Evolutionary conservation across 331 rosid genomes (phyloP).

Genomic region (Prunus yedoensis): DNA sequence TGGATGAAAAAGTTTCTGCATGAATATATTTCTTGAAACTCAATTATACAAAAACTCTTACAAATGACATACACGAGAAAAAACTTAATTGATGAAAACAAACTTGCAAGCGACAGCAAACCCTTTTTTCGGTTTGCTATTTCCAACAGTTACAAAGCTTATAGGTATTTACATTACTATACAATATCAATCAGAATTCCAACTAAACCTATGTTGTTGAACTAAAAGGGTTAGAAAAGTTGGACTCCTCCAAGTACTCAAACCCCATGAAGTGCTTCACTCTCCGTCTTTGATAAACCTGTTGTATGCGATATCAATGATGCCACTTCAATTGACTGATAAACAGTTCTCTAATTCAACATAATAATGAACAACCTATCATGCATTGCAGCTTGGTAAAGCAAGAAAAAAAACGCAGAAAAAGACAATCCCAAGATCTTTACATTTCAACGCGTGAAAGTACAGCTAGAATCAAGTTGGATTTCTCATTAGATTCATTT

Average conservation of each 20-base stretch:
- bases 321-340: background rate
- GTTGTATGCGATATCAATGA: slow-evolving; percentile 30
- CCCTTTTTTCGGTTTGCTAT: background rate
- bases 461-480: slow-evolving; percentile 1
- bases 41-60: no score
- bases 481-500: slow-evolving; percentile 15
- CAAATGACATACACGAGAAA: background rate
- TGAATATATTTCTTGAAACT: no score
- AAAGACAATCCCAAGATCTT: background rate
- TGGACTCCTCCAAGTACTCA: slow-evolving; percentile 6
- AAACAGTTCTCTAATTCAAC: slow-evolving; percentile 5
- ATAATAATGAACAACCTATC: background rate
- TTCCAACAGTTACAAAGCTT: background rate
- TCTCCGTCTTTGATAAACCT: slow-evolving; percentile 40
- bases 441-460: slow-evolving; percentile 12
- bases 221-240: background rate
- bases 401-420: background rate
- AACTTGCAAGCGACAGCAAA: background rate
- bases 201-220: background rate
- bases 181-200: background rate
- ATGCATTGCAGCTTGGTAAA: slow-evolving; percentile 7
- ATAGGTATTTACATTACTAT: background rate
- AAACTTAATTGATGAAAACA: background rate
- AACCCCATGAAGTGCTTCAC: slow-evolving; percentile 31
- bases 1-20: no score